Conservation (phyloP, 371 early-diverging fungal species). For the Batkoa obscura region DNA sequence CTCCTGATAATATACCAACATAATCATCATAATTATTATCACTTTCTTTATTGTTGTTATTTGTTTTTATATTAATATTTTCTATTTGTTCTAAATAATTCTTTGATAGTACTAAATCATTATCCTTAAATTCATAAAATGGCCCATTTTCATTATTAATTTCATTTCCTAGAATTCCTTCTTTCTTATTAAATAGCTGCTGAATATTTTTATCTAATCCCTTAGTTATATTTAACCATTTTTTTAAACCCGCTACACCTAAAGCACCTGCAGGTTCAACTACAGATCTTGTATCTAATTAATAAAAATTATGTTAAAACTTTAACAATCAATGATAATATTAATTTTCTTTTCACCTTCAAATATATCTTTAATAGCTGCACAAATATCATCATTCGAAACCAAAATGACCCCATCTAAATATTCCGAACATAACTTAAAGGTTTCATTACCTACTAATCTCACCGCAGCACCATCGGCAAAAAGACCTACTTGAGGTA, state of each 20-base stretch:
- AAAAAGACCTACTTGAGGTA: slow-evolving; percentile 81
- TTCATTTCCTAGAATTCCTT: too few species aligned
- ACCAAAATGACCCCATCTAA: slow-evolving; percentile 78
- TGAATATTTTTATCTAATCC: too few species aligned
- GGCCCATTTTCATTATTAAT: not conserved
- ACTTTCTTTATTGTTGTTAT: too few species aligned
- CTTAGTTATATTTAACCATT: too few species aligned
- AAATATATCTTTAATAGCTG: slow-evolving; percentile 94
- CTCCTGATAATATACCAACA: slow-evolving; percentile 72
- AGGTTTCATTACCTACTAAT: slow-evolving; percentile 72
- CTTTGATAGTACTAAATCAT: not conserved
- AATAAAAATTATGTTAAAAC: too few species aligned
- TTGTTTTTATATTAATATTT: too few species aligned
- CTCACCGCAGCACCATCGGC: slow-evolving; percentile 94
- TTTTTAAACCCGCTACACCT: slow-evolving; percentile 71
- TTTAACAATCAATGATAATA: too few species aligned
- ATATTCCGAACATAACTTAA: slow-evolving; percentile 39
- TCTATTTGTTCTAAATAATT: too few species aligned
- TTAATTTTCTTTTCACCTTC: slow-evolving; percentile 48
- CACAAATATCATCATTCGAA: slow-evolving; percentile 89
- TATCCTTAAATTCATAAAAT: not conserved
- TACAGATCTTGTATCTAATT: slow-evolving; percentile 66
- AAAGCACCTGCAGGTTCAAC: slow-evolving; percentile 93
- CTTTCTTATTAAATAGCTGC: too few species aligned
- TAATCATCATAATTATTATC: slow-evolving; percentile 5